phyloP scores from a whole-genome alignment of 768 basidiomycete species.

The Porphyrellus cyaneotinctus region DNA sequence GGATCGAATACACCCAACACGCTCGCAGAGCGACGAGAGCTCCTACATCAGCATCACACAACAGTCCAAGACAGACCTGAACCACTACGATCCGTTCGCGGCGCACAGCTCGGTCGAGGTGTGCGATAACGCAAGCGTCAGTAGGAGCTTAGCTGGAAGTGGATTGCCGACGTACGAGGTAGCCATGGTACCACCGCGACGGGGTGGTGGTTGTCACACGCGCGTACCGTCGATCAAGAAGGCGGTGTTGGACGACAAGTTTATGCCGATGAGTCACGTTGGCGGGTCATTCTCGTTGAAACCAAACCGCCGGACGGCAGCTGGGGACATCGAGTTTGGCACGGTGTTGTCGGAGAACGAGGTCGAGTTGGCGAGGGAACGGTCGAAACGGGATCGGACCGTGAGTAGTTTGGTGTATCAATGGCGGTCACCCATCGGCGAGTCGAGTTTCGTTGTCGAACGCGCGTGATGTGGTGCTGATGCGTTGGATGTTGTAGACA shows the following conservation, averaged over 20 bases:
- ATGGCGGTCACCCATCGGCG: constrained; percentile 71
- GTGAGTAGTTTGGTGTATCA: constrained; percentile 54
- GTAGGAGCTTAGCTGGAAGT: neutral
- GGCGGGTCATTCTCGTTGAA: constrained; percentile 11
- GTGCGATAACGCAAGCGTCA: neutral
- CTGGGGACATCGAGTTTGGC: constrained; percentile 23
- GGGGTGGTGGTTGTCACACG: neutral
- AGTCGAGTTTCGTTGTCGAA: constrained; percentile 7
- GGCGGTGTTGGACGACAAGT: constrained; percentile 30
- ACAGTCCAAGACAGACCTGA: constrained; percentile 1
- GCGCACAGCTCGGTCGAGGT: neutral
- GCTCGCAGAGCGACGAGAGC: neutral
- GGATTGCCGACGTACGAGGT: constrained; percentile 31
- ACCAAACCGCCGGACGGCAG: constrained; percentile 25
- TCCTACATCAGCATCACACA: constrained; percentile 16
- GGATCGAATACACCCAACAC: neutral
- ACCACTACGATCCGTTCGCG: neutral
- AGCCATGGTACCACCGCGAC: constrained; percentile 14
- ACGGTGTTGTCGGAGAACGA: constrained; percentile 34
- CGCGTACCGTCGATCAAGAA: constrained; percentile 9
- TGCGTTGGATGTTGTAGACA: constrained; percentile 2
- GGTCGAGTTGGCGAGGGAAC: constrained; percentile 42
- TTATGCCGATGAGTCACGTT: constrained; percentile 10
- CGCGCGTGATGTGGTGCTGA: neutral
- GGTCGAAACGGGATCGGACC: constrained; percentile 28